Evolutionary conservation across 768 basidiomycete genomes (phyloP).

Genomic region (Obba rivulosa): DNA sequence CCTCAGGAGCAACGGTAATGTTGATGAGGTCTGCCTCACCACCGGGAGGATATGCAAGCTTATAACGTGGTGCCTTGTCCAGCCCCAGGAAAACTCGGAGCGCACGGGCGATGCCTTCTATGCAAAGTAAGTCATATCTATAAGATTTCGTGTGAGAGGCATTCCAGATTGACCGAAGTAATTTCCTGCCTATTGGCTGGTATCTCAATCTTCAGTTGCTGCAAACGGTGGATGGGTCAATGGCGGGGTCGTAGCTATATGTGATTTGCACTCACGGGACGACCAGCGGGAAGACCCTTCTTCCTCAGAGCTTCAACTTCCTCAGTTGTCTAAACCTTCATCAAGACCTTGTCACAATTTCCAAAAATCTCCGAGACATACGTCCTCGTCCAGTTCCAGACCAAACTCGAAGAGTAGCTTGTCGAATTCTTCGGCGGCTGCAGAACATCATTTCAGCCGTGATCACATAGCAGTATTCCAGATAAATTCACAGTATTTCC

Average conservation of each 20-base stretch:
- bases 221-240: conserved; percentile 10
- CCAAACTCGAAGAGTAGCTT: conserved; percentile 96
- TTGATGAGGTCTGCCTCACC: conserved; percentile 64
- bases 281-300: conserved; percentile 80
- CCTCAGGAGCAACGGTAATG: conserved; percentile 68
- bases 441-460: conserved; percentile 3
- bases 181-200: conserved; percentile 83
- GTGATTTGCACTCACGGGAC: conserved; percentile 50
- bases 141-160: not conserved
- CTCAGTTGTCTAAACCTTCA: conserved; percentile 65
- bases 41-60: conserved; percentile 62
- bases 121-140: conserved; percentile 96
- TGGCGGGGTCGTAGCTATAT: not conserved
- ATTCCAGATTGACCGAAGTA: not conserved
- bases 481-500: conserved; percentile 62
- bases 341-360: conserved; percentile 1
- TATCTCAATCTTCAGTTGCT: conserved; percentile 99
- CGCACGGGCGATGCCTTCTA: conserved; percentile 90
- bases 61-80: conserved; percentile 64
- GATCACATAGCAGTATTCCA: not conserved
- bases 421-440: conserved; percentile 94
- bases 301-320: conserved; percentile 79
- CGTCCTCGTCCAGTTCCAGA: conserved; percentile 96
- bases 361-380: conserved; percentile 33
- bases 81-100: conserved; percentile 78